phyloP scores from a whole-genome alignment of 495 filamentous ascomycete genomes.

The Penicillium steckii region DNA sequence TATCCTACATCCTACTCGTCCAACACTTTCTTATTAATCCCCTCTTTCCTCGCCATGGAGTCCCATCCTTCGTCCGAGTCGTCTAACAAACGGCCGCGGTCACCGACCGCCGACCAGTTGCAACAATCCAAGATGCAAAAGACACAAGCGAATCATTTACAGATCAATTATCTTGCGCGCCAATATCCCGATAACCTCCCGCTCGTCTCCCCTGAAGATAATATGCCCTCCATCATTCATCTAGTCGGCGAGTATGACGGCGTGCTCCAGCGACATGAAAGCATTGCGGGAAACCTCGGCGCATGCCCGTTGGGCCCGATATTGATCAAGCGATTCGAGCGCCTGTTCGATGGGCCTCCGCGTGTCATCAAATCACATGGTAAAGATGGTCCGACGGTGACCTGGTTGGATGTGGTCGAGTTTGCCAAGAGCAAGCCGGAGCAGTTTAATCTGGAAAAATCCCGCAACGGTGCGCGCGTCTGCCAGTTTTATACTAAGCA shows the following conservation, averaged over 20 bases:
- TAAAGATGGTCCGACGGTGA: slow-evolving; percentile 61
- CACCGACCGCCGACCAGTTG: slow-evolving; percentile 49
- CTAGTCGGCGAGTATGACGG: slow-evolving; percentile 79
- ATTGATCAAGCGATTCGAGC: slow-evolving; percentile 80
- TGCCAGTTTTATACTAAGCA: slow-evolving; percentile 83
- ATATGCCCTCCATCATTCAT: slow-evolving; percentile 59
- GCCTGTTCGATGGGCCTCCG: slow-evolving; percentile 79
- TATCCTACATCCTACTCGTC: not conserved
- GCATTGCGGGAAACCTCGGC: slow-evolving; percentile 79
- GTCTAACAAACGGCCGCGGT: slow-evolving; percentile 60
- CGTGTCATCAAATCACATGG: slow-evolving; percentile 63
- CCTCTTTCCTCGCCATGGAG: slow-evolving; percentile 34
- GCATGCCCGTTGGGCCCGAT: slow-evolving; percentile 80
- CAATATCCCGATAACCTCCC: slow-evolving; percentile 61
- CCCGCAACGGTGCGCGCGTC: slow-evolving; percentile 62
- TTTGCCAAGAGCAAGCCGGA: slow-evolving; percentile 78
- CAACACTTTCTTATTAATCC: not conserved
- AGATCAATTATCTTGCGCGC: slow-evolving; percentile 80
- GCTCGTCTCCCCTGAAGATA: slow-evolving; percentile 58
- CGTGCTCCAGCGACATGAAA: slow-evolving; percentile 80
- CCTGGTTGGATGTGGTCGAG: slow-evolving; percentile 82
- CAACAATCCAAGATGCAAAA: slow-evolving; percentile 54
- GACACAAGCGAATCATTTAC: slow-evolving; percentile 56
- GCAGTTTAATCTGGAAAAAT: slow-evolving; percentile 73
- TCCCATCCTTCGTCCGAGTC: slow-evolving; percentile 35